phyloP scores from a whole-genome alignment of 202 grass and related monocot species.

The Musa balbisiana region DNA sequence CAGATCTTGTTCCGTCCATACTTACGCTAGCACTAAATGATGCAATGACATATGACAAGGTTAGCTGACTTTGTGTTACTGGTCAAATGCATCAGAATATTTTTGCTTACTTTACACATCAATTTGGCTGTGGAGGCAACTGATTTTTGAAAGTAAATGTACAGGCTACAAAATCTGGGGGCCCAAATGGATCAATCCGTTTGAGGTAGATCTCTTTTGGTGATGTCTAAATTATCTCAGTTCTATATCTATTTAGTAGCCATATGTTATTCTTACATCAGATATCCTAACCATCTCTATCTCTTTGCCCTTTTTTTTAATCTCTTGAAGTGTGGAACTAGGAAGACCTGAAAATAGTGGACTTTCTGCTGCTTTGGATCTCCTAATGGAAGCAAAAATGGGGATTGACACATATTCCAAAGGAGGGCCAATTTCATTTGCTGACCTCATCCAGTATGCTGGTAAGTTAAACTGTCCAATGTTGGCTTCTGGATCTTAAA shows the following conservation, averaged over 20 bases:
- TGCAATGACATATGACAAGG: slow-evolving; percentile 95
- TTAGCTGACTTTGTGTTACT: slow-evolving; percentile 18
- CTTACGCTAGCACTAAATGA: slow-evolving; percentile 82
- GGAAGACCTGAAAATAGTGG: slow-evolving; percentile 88
- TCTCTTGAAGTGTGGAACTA: slow-evolving; percentile 69
- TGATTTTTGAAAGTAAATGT: slow-evolving; percentile 20
- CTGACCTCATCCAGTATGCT: slow-evolving; percentile 73
- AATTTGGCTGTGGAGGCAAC: background rate
- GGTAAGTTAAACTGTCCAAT: slow-evolving; percentile 27
- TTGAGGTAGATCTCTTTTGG: slow-evolving; percentile 46
- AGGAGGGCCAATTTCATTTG: slow-evolving; percentile 76
- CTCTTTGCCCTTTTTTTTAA: slow-evolving; percentile 16
- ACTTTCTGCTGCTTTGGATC: slow-evolving; percentile 57
- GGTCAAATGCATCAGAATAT: background rate
- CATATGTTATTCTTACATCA: background rate
- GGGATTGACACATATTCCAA: slow-evolving; percentile 85
- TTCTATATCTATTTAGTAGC: background rate
- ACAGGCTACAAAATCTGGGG: slow-evolving; percentile 86
- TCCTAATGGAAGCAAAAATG: slow-evolving; percentile 61
- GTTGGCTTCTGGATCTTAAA: too few species aligned
- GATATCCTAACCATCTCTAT: background rate
- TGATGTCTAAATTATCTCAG: background rate
- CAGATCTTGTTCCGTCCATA: slow-evolving; percentile 61
- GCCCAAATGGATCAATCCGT: slow-evolving; percentile 90
- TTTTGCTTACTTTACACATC: background rate